Base-by-base conservation (phyloP, 2,329 filamentous ascomycete genomes). In the Trichoderma harzianum region DNA sequence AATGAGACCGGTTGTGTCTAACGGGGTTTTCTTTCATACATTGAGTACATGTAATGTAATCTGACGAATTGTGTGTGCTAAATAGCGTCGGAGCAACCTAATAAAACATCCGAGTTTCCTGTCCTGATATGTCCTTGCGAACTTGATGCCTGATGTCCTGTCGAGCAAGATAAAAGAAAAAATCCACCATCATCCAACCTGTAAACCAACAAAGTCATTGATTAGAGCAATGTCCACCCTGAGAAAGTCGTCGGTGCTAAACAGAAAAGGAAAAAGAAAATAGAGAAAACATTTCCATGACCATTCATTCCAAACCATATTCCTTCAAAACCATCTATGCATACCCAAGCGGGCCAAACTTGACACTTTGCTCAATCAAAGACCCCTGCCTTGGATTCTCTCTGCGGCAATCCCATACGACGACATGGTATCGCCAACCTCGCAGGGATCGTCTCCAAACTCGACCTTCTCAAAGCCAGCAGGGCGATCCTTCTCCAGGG, bases 391-490 rank as follows among this genome's bases (percentile, higher is more conserved):
- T 51, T 78, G 77, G 28, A 82, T 82, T 0, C 81, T 75, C 68
- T 78, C 74, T 1, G 75, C 77, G 5, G 81, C 81, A 53, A 82
- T 75, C 0, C 73, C 74, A n/a, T 80, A 79, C 8, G 80, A 78
- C 4, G 78, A 65, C 34, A 76, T 65, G 0, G 77, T 78, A 21
- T 81, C 80, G 1, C 80, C 80, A 47, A 78, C 76, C 74, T 83
- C 81, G 39, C 81, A 83, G 0, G 81, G 81, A 66, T 83, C 82
- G 14, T 78, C 75, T 0, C 80, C 81, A 75, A 79, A 83, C 74
- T 82, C 81, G 2, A 81, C 82, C 76, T 78, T 80, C 66, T 82
- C 79, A 6, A 83, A 76, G 0, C 81, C 80, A 2, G 39, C 62
- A 0, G 81, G 81, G 1, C 75, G 72, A 12, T 83, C 79, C 73